Percentiles rank a stretch among this genome's conserved stretches.
These are phyloP conservation scores for Wallacemonas collosoma DNA, from an alignment of 208 protist species.

Conservation along the genomic window DNA sequence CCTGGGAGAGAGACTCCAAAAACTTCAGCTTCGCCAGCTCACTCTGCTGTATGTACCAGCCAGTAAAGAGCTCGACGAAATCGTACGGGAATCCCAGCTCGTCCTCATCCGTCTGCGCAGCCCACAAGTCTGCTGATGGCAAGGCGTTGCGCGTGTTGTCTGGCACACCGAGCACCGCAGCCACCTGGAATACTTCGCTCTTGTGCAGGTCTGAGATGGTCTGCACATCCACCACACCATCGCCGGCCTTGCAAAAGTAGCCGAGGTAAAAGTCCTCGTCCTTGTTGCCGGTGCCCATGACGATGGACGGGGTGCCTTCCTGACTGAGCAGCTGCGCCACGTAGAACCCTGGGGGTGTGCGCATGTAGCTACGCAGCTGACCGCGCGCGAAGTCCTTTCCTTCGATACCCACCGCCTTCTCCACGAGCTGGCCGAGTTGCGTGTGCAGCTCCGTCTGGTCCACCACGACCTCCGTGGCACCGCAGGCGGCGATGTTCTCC, in stretches of 20 bases:
- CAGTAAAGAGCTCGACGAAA: slow-evolving; percentile 96
- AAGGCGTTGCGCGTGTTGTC: slow-evolving; percentile 76
- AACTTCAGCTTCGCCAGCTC: slow-evolving; percentile 64
- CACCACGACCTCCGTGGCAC: slow-evolving; percentile 86
- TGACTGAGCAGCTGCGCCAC: slow-evolving; percentile 91
- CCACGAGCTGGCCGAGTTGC: slow-evolving; percentile 64
- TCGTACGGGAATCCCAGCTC: slow-evolving; percentile 97
- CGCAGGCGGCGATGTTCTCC: slow-evolving; percentile 81
- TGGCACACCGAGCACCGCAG: slow-evolving; percentile 81
- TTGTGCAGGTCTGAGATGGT: slow-evolving; percentile 97
- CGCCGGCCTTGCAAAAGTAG: slow-evolving; percentile 97
- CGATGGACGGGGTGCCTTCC: slow-evolving; percentile 87
- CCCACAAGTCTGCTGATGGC: slow-evolving; percentile 96
- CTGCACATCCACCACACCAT: slow-evolving; percentile 96
- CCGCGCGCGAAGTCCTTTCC: slow-evolving; percentile 90
- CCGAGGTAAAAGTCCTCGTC: slow-evolving; percentile 96
- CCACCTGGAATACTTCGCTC: slow-evolving; percentile 92
- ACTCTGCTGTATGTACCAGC: slow-evolving; percentile 65
- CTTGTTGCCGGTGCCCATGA: slow-evolving; percentile 97
- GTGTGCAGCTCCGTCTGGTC: slow-evolving; percentile 92
- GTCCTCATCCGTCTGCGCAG: slow-evolving; percentile 96
- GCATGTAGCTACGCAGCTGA: slow-evolving; percentile 95
- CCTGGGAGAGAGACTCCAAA: slow-evolving; percentile 38
- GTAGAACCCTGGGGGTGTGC: slow-evolving; percentile 94
- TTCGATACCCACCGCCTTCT: slow-evolving; percentile 69